Evolutionary conservation across 2,329 filamentous ascomycete genomes (phyloP), one percentile per base, ranked within the genome.

Genomic region (Diplodia corticola): DNA sequence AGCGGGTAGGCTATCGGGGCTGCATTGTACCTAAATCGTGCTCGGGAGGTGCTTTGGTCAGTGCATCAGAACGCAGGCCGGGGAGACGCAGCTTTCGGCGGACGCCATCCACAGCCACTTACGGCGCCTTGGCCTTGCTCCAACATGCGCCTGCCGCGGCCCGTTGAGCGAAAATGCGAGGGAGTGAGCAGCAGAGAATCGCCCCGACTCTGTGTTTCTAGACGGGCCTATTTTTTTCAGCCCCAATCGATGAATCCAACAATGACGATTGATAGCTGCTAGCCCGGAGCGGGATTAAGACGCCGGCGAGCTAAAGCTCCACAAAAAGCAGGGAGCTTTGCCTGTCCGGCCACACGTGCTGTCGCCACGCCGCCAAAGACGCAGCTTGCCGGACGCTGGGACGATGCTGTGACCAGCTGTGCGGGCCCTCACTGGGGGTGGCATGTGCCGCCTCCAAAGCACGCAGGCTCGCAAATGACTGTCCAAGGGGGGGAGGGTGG

Each of bases 321-420:
- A 61, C 57, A 61, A 49, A 61, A 61, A 61, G 20, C 13, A 13
- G 57, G 40, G 40, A 61, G 22, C 26, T 61, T 10, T 48, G 57
- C 44, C 28, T 37, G 57, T 15, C 57, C 33, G 44, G 44, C 57
- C 28, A 61, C 57, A 46, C 57, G 57, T 61, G 57, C 40, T 49
- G 40, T 46, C 40, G 57, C 57, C 44, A 49, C 57, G 57, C 40
- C 44, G 57, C 57, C 26, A 49, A 10, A 61, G 26, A 61, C 57
- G 57, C 57, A 61, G 57, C 57, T n/a, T 61, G 57, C 57, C 57
- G 57, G 57, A 61, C 57, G 57, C 35, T 61, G 40, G 57, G 57
- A 61, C n/a, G 57, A 49, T 35, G 57, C n/a, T 49, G 57, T 46
- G 55, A 44, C 57, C 57, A 37, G 44, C 57, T 35, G n/a, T 50